These are phyloP conservation scores for Takakia lepidozioides DNA, from an alignment of 225 moss, liverwort and hornwort genomes.

Conservation along the genomic window DNA sequence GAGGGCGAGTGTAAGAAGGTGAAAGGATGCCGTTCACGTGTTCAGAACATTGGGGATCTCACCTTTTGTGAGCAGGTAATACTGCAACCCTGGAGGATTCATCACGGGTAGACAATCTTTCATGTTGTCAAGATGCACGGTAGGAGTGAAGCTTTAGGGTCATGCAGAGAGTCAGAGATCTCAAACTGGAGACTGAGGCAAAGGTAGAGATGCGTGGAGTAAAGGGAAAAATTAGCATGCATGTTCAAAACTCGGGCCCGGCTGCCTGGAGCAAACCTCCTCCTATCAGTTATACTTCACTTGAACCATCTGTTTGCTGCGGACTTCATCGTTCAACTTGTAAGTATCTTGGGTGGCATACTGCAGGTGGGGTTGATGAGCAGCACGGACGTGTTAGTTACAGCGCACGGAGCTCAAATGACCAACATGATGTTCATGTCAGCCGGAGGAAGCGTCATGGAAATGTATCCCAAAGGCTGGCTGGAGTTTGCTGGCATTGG, in stretches of 20 bases:
- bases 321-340: background rate
- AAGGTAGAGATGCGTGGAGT: background rate
- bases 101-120: no score
- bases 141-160: no score
- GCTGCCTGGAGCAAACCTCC: no score
- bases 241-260: background rate
- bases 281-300: background rate
- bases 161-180: no score
- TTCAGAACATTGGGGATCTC: constrained; percentile 21
- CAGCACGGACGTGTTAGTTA: constrained; percentile 58
- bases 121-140: no score
- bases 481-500: constrained; percentile 68
- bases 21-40: constrained; percentile 20
- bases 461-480: constrained; percentile 91
- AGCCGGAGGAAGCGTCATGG: constrained; percentile 67
- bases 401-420: constrained; percentile 78
- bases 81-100: no score
- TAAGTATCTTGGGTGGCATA: background rate
- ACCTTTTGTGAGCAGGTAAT: constrained; percentile 50
- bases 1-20: constrained; percentile 22
- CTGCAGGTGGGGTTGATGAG: constrained; percentile 74
- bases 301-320: background rate
- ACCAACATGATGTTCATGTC: constrained; percentile 96
- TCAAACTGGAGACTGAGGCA: no score
- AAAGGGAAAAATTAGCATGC: no score